Base-by-base conservation (phyloP, 768 basidiomycete genomes). In the Holtermannia corniformis region DNA sequence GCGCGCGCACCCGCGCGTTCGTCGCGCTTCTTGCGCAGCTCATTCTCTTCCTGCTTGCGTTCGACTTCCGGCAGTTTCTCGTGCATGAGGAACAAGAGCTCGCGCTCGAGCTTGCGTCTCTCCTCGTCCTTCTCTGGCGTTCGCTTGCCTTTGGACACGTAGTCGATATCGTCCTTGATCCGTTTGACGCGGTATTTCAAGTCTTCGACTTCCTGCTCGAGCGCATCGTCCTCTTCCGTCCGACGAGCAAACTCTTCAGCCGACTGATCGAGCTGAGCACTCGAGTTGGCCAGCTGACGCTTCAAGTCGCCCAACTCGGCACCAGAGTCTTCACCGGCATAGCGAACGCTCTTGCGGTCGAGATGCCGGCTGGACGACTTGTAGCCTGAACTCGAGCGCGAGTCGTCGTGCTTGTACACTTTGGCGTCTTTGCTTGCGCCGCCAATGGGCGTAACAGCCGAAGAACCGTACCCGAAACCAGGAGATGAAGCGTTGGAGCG, bases 31-130 rank as follows among this genome's bases (percentile, higher is more conserved):
- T 79, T 83, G 58, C 82, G 77, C 55, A 83, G 82, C 45, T 93
- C 87, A 43, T 86, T 73, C 13, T 82, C 82, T 64, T 87, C 81
- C 46, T 95, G 81, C 68, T 81, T 82, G 59, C 83, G 78, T 73
- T 97, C 91, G 5, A 99, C 79, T 51, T 89, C 87, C 0, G 95
- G 95, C 3, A 99, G 77, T 44, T 84, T 80, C 65, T 93, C 89
- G 64, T 97, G 91, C 82, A 87, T 81, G 49, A 99, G 75, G 44
- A 78, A 76, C 51, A 93, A 71, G 19, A 96, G 75, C 61, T 97
- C 90, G 41, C 93, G 78, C 73, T 99, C 95, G 24, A 95, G 76
- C 59, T 82, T 79, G 20, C 93, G 75, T 50, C 84, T 77, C 66
- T 97, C 91, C 58, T 90, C 85, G 51, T 95, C 90, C 73, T 85